Conservation (phyloP, 805 yeast genomes). For the Lipomyces sp. region DNA sequence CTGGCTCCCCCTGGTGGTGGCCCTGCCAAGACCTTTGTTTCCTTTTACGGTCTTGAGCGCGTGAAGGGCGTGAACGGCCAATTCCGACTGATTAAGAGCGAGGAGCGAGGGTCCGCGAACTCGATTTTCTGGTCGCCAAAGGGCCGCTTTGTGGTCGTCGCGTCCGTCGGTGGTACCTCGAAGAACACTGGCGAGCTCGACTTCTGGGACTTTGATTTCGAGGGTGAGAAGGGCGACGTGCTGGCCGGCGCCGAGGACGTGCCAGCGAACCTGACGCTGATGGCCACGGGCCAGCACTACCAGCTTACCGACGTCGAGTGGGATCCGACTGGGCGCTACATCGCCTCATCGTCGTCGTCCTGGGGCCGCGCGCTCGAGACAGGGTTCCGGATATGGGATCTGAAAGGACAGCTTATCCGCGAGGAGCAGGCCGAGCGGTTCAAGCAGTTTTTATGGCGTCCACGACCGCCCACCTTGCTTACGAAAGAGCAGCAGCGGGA, state of each 20-base stretch:
- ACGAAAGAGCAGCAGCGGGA: slow-evolving; percentile 78
- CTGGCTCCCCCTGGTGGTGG: slow-evolving; percentile 32
- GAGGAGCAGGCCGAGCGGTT: slow-evolving; percentile 79
- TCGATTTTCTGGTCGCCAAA: slow-evolving; percentile 84
- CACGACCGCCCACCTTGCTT: slow-evolving; percentile 81
- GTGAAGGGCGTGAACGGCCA: slow-evolving; percentile 48
- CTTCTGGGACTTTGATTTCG: slow-evolving; percentile 81
- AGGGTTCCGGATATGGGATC: slow-evolving; percentile 84
- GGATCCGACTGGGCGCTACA: slow-evolving; percentile 94
- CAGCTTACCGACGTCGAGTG: slow-evolving; percentile 83
- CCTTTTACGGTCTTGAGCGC: slow-evolving; percentile 82
- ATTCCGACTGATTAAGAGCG: slow-evolving; percentile 59
- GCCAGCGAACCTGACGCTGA: slow-evolving; percentile 55
- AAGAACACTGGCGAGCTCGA: slow-evolving; percentile 61
- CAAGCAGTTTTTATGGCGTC: slow-evolving; percentile 94
- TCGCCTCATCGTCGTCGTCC: slow-evolving; percentile 81
- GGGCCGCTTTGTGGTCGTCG: slow-evolving; percentile 75
- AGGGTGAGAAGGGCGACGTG: slow-evolving; percentile 51
- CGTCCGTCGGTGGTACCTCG: slow-evolving; percentile 44
- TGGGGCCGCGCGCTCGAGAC: slow-evolving; percentile 84
- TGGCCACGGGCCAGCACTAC: slow-evolving; percentile 61
- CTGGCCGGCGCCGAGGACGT: slow-evolving; percentile 47
- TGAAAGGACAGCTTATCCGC: slow-evolving; percentile 71
- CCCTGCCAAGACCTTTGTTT: slow-evolving; percentile 55
- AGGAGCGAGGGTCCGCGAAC: slow-evolving; percentile 64